Evolutionary conservation across 2,329 filamentous ascomycete species (phyloP), one percentile per base, ranked within the genome.

Genomic region (Talaromyces rugulosus): DNA sequence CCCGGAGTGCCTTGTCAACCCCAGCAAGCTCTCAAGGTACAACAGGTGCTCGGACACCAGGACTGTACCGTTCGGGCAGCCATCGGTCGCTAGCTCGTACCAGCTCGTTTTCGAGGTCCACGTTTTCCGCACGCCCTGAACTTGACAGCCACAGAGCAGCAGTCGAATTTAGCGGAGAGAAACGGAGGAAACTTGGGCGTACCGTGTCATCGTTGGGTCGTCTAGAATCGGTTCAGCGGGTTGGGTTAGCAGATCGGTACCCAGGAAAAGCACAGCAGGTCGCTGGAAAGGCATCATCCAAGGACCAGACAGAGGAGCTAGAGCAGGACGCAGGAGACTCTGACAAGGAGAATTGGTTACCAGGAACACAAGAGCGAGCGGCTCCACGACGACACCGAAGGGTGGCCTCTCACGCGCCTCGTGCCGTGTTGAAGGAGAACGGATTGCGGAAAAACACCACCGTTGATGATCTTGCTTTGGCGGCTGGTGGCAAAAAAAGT

Each of bases 261-360:
- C 7, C 28, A 7, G 18, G 30, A 18, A 53, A 69, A 54, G 60
- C 62, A 16, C 68, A 66, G 1, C 71, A 73, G 30, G 58, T 66
- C 33, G 63, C 63, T 42, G 31, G 52, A 27, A 60, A 63, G 33
- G 62, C 66, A 56, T 56, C 64, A 56, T 56, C 64, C 63, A 73
- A 74, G 68, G 66, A 71, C 64, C 63, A 71, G 70, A 70, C 68
- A 63, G 66, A 74, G 68, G 71, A 81, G 68, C 55, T 75, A 42
- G 75, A 80, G 75, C 68, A 80, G 68, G 72, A 85, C 16, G 85
- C 77, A 74, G 81, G 86, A 56, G 93, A 96, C 70, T 96, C 92
- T 1, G 94, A 98, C 74, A 98, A 98, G 78, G 94, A 98, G 78
- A 98, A 98, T 72, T 96, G 92, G 85, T 76, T 83, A 47, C 84